Evolutionary conservation across 2,329 filamentous ascomycete species (phyloP).

Genomic region (Fusarium tjaetaba): DNA sequence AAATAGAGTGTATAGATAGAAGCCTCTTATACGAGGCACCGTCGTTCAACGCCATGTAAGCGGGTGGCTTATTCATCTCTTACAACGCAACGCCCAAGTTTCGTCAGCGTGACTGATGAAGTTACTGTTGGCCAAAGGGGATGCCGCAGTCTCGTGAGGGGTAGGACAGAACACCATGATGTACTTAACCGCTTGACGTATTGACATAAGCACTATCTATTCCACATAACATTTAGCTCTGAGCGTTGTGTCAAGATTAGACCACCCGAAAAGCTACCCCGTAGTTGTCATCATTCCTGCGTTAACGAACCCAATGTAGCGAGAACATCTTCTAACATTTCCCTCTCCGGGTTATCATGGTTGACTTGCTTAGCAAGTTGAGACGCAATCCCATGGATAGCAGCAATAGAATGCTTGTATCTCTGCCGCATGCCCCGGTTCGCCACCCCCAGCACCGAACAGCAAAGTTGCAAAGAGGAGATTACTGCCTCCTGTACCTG

Average conservation of each 20-base stretch:
- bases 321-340: conserved; percentile 59
- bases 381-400: conserved; percentile 59
- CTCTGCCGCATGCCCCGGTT: conserved; percentile 58
- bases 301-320: conserved; percentile 43
- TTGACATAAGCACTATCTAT: conserved; percentile 3
- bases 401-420: conserved; percentile 61
- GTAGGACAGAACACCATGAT: conserved; percentile 21
- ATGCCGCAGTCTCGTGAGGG: conserved; percentile 34
- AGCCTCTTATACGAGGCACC: neutral
- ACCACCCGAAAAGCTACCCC: neutral
- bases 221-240: neutral
- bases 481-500: conserved; percentile 61
- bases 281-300: neutral
- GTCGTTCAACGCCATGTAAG: conserved; percentile 14
- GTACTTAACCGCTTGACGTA: conserved; percentile 10
- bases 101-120: conserved; percentile 37
- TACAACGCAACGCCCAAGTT: conserved; percentile 10
- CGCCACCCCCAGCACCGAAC: conserved; percentile 60
- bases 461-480: conserved; percentile 65
- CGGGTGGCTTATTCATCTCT: conserved; percentile 30
- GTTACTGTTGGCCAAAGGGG: neutral
- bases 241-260: neutral
- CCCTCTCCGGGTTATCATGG: conserved; percentile 48
- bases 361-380: conserved; percentile 52
- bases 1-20: neutral